Base-by-base conservation (phyloP, 192 early-diverging fungal species). In the Coemansia sp. region DNA sequence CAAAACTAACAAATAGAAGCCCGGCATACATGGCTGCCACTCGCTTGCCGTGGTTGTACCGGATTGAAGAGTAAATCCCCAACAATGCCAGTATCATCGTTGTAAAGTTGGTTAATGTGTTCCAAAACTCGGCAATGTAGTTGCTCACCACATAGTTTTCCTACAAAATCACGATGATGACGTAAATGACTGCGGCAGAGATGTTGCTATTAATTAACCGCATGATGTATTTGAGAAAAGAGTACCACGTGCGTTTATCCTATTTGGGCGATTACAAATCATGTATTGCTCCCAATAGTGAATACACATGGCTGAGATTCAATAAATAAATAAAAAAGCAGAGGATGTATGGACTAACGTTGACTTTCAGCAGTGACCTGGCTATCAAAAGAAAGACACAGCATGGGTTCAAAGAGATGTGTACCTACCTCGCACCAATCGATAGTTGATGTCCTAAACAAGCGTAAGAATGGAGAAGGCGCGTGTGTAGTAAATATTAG, bases 91-190 rank as follows among this genome's bases (percentile, higher is more conserved):
- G 31, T 19, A 22, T 36, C 4, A 67, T 36, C 57, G 59, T 59
- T 24, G 57, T 51, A 10, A 42, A 1, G 72, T 93, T 93, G 39
- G 88, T 87, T 6, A 79, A 72, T 8, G 85, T 83, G 68, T 93
- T 93, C 71, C 88, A 87, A 59, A 85, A 89, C 77, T 93, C 91
- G 53, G 90, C 88, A 57, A 93, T 71, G 65, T 87, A 91, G 50
- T 75, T 67, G 33, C 82, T 85, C 3, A 86, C 76, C 2, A 71
- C 79, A 67, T 93, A 90, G 79, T 91, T 90, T 75, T 89, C 87
- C 86, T 85, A 75, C 31, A 52, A 4, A 11, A 21, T 6, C 4
- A 9, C 39, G 39, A 46, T 14, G 39, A 46, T 46, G 39, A 17
- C 39, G 17, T 46, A 17, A 46, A 17, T 14, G 11, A 46, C 14